Evolutionary conservation across 2,329 filamentous ascomycete genomes (phyloP).

Genomic region (Botrytis squamosa): DNA sequence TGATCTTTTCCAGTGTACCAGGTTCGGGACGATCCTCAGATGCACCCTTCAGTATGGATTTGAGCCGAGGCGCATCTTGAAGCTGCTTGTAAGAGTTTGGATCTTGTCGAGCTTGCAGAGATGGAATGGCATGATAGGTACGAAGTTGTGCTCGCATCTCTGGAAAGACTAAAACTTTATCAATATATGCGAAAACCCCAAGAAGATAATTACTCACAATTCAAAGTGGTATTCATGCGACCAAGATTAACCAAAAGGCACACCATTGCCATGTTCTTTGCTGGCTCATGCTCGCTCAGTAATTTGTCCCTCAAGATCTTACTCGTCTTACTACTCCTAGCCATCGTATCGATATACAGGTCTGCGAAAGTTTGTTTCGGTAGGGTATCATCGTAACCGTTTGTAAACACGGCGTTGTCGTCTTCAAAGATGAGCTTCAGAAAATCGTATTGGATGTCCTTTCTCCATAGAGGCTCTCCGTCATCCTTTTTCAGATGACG

Average conservation of each 20-base stretch:
- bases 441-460: conserved; percentile 87
- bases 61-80: conserved; percentile 91
- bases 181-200: conserved; percentile 26
- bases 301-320: conserved; percentile 98
- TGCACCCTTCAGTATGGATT: conserved; percentile 95
- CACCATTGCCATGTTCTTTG: conserved; percentile 99
- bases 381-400: conserved; percentile 63
- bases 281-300: conserved; percentile 84
- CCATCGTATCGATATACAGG: conserved; percentile 98
- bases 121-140: conserved; percentile 97
- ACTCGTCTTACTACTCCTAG: conserved; percentile 96
- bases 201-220: conserved; percentile 61
- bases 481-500: conserved; percentile 85
- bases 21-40: conserved; percentile 90
- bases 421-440: conserved; percentile 78
- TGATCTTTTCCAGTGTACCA: conserved; percentile 78
- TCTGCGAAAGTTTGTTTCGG: conserved; percentile 83
- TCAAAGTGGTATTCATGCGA: conserved; percentile 97
- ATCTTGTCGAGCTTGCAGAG: conserved; percentile 90
- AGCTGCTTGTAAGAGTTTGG: conserved; percentile 96
- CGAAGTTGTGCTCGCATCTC: conserved; percentile 98
- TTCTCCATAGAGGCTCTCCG: conserved; percentile 81
- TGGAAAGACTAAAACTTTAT: conserved; percentile 73
- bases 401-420: conserved; percentile 76
- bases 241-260: conserved; percentile 96